A percentile compares a stretch with the other conserved stretches of the same genome.
Evolutionary conservation across 768 basidiomycete species (phyloP).

Genomic region (Royoungia palumana): DNA sequence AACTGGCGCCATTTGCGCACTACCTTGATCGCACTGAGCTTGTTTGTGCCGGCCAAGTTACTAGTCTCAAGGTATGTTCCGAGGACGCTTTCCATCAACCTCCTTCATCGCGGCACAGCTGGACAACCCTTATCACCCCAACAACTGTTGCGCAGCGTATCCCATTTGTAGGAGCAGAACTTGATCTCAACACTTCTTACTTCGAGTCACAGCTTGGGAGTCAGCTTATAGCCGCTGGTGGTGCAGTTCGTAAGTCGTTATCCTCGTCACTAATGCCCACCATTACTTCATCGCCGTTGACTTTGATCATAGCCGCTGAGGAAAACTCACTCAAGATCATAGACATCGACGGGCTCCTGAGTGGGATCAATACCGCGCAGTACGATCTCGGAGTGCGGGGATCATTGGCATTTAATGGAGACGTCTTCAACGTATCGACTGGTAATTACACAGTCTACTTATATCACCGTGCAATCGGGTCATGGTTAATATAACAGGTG

Average conservation of each 20-base stretch:
- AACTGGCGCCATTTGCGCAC: too few species aligned
- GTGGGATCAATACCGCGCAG: slow-evolving; percentile 9
- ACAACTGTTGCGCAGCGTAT: background rate
- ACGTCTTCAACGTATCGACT: slow-evolving; percentile 6
- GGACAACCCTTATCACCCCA: slow-evolving; percentile 12
- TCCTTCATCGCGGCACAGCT: background rate
- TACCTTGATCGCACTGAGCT: too few species aligned
- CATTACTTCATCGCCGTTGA: too few species aligned
- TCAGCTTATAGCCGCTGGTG: background rate
- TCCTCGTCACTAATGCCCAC: too few species aligned
- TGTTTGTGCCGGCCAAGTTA: too few species aligned
- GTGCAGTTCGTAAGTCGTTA: too few species aligned
- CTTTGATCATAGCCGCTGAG: background rate
- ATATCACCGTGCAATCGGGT: background rate
- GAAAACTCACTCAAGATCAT: slow-evolving; percentile 5
- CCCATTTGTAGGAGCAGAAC: slow-evolving; percentile 2
- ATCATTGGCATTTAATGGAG: slow-evolving; percentile 3
- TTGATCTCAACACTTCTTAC: background rate
- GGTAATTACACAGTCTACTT: too few species aligned
- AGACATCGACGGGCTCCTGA: slow-evolving; percentile 4
- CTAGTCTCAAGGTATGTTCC: too few species aligned
- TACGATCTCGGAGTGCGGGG: background rate
- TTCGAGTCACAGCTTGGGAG: slow-evolving; percentile 1
- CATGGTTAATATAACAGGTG: background rate
- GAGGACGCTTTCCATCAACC: too few species aligned